These are phyloP conservation scores for Spongiforma sp. DNA, from an alignment of 1,284 basidiomycete genomes.

Conservation along the genomic window DNA sequence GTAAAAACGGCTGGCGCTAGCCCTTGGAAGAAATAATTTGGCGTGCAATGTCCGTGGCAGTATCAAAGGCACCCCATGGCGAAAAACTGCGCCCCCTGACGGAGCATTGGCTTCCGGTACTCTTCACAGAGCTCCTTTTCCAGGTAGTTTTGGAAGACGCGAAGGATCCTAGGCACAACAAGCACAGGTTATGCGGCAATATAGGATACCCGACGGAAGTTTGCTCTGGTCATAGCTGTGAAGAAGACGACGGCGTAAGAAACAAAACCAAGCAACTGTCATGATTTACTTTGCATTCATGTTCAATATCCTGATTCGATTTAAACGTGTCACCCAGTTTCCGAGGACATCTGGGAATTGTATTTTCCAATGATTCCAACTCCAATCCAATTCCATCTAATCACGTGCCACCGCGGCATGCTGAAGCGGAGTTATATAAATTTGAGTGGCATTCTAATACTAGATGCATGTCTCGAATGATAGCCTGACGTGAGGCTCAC, in stretches of 20 bases:
- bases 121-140: constrained; percentile 28
- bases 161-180: constrained; percentile 47
- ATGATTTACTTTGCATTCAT: constrained; percentile 16
- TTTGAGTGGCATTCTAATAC: no score
- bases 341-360: no score
- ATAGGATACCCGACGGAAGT: constrained; percentile 47
- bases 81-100: neutral
- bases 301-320: constrained; percentile 26
- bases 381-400: no score
- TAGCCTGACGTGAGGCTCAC: no score
- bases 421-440: no score
- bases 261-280: neutral
- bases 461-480: no score
- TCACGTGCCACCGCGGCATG: no score
- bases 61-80: neutral
- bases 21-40: neutral
- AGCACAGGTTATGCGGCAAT: constrained; percentile 51
- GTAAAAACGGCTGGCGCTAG: neutral
- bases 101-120: constrained; percentile 8
- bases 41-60: neutral
- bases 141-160: constrained; percentile 49
- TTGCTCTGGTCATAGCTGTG: constrained; percentile 38
- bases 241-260: neutral
- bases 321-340: constrained; percentile 9
- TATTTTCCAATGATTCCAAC: no score